Base-by-base conservation (phyloP, 768 basidiomycete species). In the Gelatoporia subvermispora region DNA sequence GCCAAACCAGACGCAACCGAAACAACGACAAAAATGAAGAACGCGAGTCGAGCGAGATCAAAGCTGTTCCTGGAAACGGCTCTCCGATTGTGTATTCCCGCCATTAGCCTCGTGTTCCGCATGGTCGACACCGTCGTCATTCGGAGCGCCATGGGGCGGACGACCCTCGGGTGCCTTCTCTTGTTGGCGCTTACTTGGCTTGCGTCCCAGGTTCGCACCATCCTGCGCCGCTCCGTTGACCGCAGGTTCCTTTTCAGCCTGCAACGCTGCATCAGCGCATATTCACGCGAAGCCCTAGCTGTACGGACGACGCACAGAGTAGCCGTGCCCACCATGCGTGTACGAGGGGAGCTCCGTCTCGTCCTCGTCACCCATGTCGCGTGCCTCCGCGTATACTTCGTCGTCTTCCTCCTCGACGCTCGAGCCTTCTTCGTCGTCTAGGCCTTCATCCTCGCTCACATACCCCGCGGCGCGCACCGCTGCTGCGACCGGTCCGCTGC, bases 391-490 rank as follows among this genome's bases (percentile, higher is more conserved):
- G 31, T 77, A 74, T 2, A 73, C 73, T 1, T 71, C 76, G 17
- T 81, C 81, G 25, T 69, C 68, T 52, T 77, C 73, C 50, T 81
- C 78, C 28, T 78, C 67, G 46, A 79, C 81, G 13, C 77, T 79
- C 22, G 80, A 81, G 47, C 83, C 84, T 3, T 84, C 84, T 21
- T 74, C 75, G 22, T 79, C 81, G 11, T 74, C 75, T 11, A 79
- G 79, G 17, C 67, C 65, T 10, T 81, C 82, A 3, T 91, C 90
- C 44, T 90, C 93, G 50, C 84, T 85, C n/a, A 77, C 69, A 68
- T 93, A 98, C 31, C 95, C 95, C 1, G 78, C 93, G 2, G 84
- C 77, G 44, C 93, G 73, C 16, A 99, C 96, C 21, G 93, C 95
- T 13, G 91, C 90, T 28, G 87, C 89, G 22, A 98, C 87, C 0